phyloP scores from a whole-genome alignment of 2,329 filamentous ascomycete species.

The Cephalotrichum gorgonifer region DNA sequence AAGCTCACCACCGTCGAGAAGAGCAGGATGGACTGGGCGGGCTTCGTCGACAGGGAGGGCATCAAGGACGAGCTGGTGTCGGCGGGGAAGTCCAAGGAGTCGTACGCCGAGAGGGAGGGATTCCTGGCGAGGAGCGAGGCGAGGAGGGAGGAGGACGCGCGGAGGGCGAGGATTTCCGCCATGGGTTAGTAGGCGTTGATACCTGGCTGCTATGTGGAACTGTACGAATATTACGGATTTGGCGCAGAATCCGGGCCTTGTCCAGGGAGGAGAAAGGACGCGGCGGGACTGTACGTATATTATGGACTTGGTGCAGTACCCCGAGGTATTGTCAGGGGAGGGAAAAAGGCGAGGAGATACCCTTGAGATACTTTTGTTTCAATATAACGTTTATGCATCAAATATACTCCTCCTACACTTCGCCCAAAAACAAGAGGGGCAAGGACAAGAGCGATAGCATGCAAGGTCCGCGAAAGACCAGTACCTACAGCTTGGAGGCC shows the following conservation, averaged over 20 bases:
- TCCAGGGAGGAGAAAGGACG: too few species aligned
- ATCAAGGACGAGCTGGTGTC: constrained; percentile 59
- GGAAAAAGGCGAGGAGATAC: not conserved
- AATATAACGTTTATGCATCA: not conserved
- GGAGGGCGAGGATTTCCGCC: constrained; percentile 37
- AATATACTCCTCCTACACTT: too few species aligned
- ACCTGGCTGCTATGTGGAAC: not conserved
- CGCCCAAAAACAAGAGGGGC: too few species aligned
- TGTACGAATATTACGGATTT: too few species aligned
- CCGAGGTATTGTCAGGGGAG: too few species aligned
- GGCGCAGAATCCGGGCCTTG: too few species aligned
- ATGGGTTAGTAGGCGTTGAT: not conserved
- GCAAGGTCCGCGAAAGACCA: too few species aligned
- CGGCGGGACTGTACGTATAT: too few species aligned
- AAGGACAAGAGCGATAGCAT: too few species aligned
- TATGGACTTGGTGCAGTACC: too few species aligned
- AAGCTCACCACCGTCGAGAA: constrained; percentile 64
- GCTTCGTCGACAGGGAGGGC: constrained; percentile 60
- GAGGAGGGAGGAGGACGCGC: constrained; percentile 49
- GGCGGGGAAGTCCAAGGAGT: constrained; percentile 54
- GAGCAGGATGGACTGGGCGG: constrained; percentile 64
- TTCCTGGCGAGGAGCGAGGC: constrained; percentile 57
- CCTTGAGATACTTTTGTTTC: not conserved
- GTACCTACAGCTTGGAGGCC: not conserved
- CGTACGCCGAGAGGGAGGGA: constrained; percentile 51